A percentile compares a stretch with the other conserved stretches of the same genome.
These are phyloP conservation scores for Hibiscus trionum DNA, from an alignment of 345 rosid species.

Conservation along the genomic window DNA sequence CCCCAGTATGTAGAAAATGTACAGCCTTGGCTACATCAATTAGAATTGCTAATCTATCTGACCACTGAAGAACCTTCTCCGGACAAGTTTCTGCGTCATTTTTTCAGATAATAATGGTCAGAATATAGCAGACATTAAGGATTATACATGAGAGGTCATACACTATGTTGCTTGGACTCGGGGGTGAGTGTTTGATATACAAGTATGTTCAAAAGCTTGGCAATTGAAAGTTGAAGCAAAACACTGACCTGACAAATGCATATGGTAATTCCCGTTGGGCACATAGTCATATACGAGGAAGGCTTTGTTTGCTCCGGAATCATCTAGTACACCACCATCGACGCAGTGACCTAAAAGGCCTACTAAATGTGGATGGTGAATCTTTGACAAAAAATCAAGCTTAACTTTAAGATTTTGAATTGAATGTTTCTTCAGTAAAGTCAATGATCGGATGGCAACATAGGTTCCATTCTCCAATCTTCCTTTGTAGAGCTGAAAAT, in stretches of 20 bases:
- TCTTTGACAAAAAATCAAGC: conserved; percentile 73
- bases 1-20: conserved; percentile 83
- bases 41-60: conserved; percentile 69
- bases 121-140: neutral
- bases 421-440: conserved; percentile 55
- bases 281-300: conserved; percentile 76
- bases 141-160: neutral
- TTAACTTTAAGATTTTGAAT: conserved; percentile 62
- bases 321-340: conserved; percentile 39
- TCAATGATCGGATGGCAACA: conserved; percentile 56
- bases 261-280: conserved; percentile 55
- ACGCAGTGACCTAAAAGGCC: conserved; percentile 78
- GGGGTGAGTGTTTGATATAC: neutral
- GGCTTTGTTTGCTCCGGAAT: conserved; percentile 38
- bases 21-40: conserved; percentile 91
- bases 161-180: neutral
- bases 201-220: neutral
- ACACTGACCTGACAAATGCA: conserved; percentile 68
- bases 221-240: conserved; percentile 1
- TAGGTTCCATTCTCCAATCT: conserved; percentile 67
- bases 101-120: conserved; percentile 2
- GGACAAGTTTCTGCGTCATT: conserved; percentile 50
- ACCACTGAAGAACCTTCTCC: conserved; percentile 75
- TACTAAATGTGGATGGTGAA: conserved; percentile 89
- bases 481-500: conserved; percentile 76